These are phyloP conservation scores for Spathaspora sp. DNA, from an alignment of 805 yeast species.

Conservation along the genomic window DNA sequence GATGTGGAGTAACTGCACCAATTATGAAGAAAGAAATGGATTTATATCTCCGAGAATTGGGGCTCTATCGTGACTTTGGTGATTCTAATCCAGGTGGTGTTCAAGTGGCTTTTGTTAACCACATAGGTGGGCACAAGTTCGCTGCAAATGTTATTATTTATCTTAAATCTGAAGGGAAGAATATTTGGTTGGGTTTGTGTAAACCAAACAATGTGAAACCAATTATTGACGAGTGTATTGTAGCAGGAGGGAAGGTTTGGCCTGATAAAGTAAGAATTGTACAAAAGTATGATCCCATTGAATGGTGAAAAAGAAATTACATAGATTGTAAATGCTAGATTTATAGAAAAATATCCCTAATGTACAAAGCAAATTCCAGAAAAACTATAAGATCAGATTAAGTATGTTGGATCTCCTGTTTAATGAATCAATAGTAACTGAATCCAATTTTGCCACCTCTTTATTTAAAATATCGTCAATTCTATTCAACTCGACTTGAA, in stretches of 20 bases:
- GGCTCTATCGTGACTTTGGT: slow-evolving; percentile 68
- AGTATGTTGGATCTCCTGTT: slow-evolving; percentile 51
- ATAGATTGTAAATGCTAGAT: neutral
- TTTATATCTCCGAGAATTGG: slow-evolving; percentile 63
- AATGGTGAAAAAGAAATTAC: slow-evolving; percentile 39
- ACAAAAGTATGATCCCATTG: slow-evolving; percentile 50
- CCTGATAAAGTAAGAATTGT: slow-evolving; percentile 62
- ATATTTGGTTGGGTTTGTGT: slow-evolving; percentile 86
- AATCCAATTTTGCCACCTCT: slow-evolving; percentile 29
- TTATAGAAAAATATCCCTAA: neutral
- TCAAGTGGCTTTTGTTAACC: slow-evolving; percentile 67
- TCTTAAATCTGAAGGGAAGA: slow-evolving; percentile 59
- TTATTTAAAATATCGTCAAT: slow-evolving; percentile 39
- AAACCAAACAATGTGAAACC: slow-evolving; percentile 72
- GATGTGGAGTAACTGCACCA: slow-evolving; percentile 94
- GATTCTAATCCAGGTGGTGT: slow-evolving; percentile 78
- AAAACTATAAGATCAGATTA: slow-evolving; percentile 6
- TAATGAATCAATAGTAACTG: slow-evolving; percentile 48
- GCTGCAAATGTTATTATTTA: slow-evolving; percentile 87
- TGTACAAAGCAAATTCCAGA: neutral
- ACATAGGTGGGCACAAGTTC: slow-evolving; percentile 94
- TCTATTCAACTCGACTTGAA: slow-evolving; percentile 44
- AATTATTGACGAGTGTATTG: slow-evolving; percentile 71
- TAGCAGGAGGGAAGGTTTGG: slow-evolving; percentile 67
- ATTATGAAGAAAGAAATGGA: slow-evolving; percentile 79